Evolutionary conservation across 2,329 filamentous ascomycete genomes (phyloP).

Genomic region (Pseudogymnoascus sp.): DNA sequence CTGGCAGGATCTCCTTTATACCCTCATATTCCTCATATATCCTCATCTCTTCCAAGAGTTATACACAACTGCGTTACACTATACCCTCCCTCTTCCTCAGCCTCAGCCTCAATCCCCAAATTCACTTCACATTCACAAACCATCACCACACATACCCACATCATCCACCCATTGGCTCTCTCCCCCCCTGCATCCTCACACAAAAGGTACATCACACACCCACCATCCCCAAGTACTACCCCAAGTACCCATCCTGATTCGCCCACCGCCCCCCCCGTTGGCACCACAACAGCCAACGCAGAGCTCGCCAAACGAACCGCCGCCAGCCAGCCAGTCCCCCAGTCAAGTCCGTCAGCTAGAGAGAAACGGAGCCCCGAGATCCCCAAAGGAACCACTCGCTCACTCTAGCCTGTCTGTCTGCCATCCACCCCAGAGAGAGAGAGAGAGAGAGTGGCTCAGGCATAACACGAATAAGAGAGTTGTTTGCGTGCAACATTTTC

Average conservation of each 20-base stretch:
- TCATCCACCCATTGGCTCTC: neutral
- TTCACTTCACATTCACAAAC: neutral
- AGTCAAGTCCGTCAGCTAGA: too few relatives aligned
- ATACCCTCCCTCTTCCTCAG: neutral
- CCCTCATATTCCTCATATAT: neutral
- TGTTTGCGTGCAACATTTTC: neutral
- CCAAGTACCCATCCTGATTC: neutral
- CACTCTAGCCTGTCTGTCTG: too few relatives aligned
- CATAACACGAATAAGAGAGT: neutral
- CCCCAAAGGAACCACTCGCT: neutral
- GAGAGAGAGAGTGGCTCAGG: neutral
- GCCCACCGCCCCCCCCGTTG: neutral
- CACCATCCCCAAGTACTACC: neutral
- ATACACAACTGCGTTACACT: neutral
- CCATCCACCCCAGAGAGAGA: too few relatives aligned
- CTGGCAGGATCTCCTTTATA: neutral
- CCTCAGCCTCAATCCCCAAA: neutral
- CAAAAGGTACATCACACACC: too few relatives aligned
- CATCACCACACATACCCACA: neutral
- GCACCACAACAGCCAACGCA: neutral
- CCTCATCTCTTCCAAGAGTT: neutral
- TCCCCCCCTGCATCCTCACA: neutral
- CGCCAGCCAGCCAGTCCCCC: neutral
- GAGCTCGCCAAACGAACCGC: neutral
- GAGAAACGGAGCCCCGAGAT: neutral